Percentiles rank a stretch among this genome's conserved stretches.
Conservation (phyloP, 2,329 filamentous ascomycete genomes). For the Penicillium sumatraense region DNA sequence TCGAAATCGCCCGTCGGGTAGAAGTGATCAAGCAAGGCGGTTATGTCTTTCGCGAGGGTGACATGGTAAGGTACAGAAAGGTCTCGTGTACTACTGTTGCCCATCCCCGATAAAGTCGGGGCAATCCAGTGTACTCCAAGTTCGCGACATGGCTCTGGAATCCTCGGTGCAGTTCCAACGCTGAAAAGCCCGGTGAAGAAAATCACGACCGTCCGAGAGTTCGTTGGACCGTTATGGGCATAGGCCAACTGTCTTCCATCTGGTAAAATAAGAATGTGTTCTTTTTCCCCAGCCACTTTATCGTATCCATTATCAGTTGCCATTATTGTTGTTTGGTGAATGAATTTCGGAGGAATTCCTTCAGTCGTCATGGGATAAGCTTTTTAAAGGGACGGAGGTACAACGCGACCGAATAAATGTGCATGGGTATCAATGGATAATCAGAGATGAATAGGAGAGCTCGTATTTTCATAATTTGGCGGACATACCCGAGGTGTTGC, state of each 20-base stretch:
- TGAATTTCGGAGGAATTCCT: not conserved
- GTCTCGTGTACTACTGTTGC: slow-evolving; percentile 5
- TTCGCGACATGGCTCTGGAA: slow-evolving; percentile 3
- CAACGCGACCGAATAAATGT: not conserved
- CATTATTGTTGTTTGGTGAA: not conserved
- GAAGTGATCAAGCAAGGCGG: not conserved
- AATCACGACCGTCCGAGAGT: slow-evolving; percentile 1
- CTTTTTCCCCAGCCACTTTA: not conserved
- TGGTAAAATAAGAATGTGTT: not conserved
- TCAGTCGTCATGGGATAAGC: not conserved
- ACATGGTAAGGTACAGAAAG: slow-evolving; percentile 6
- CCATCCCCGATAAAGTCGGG: slow-evolving; percentile 2
- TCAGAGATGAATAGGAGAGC: not conserved
- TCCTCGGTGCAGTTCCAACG: not conserved
- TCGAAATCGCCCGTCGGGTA: slow-evolving; percentile 10
- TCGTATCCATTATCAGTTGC: not conserved
- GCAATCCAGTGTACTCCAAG: slow-evolving; percentile 7
- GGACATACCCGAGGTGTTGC: not conserved
- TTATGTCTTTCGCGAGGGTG: slow-evolving; percentile 2
- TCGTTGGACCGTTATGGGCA: slow-evolving; percentile 7
- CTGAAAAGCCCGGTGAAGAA: slow-evolving; percentile 10
- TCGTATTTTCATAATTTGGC: not conserved
- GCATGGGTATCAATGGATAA: too few relatives aligned
- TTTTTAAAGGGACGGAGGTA: not conserved
- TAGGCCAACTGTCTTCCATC: slow-evolving; percentile 10